A percentile compares a stretch with the other conserved stretches of the same genome.
Conservation (phyloP, 202 grass and related monocot genomes). For the Eragrostis tef region DNA sequence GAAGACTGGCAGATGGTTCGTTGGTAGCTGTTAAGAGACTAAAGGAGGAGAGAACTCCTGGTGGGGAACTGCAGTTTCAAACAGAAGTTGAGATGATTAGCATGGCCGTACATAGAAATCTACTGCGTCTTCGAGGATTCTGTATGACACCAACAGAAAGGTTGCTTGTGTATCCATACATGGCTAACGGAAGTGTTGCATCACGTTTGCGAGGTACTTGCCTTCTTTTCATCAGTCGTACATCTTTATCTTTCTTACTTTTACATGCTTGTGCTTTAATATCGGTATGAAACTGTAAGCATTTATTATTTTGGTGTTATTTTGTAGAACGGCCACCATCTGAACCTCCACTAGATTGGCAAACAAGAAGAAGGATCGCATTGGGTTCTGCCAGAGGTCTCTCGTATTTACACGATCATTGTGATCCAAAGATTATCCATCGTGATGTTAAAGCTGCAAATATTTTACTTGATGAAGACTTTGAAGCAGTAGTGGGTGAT, state of each 20-base stretch:
- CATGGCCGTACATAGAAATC: conserved; percentile 95
- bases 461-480: conserved; percentile 95
- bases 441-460: conserved; percentile 99
- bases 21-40: conserved; percentile 97
- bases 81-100: conserved; percentile 99
- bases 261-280: conserved; percentile 4
- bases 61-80: conserved; percentile 96
- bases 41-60: conserved; percentile 96
- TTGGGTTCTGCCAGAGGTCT: conserved; percentile 93
- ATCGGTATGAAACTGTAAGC: not conserved
- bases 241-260: not conserved
- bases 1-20: conserved; percentile 85
- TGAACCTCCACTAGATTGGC: conserved; percentile 88
- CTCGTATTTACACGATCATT: conserved; percentile 97
- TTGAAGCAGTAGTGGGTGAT: conserved; percentile 94
- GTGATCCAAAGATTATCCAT: conserved; percentile 96
- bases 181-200: conserved; percentile 98
- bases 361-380: conserved; percentile 77
- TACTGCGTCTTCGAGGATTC: conserved; percentile 87
- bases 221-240: not conserved
- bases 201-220: conserved; percentile 85
- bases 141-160: conserved; percentile 99
- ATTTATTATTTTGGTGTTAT: conserved; percentile 26
- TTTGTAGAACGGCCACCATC: conserved; percentile 80
- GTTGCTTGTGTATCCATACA: conserved; percentile 98